Evolutionary conservation across 805 yeast genomes (phyloP).

Genomic region (Zygosaccharomyces lentus): DNA sequence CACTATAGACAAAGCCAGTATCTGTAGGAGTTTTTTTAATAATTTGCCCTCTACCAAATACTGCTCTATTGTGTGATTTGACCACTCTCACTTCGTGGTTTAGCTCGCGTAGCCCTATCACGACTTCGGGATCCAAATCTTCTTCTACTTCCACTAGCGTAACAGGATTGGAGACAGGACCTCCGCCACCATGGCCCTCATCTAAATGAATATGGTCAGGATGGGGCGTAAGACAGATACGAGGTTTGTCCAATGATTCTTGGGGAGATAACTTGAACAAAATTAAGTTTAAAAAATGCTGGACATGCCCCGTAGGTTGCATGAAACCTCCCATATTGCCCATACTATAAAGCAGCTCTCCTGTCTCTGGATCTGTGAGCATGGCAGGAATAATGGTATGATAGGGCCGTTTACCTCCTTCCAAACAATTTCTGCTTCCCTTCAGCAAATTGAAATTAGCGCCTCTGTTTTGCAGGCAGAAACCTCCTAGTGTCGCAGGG

Average conservation of each 20-base stretch:
- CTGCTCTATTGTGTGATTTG: slow-evolving; percentile 40
- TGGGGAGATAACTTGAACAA: slow-evolving; percentile 66
- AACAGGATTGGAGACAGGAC: slow-evolving; percentile 56
- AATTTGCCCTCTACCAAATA: slow-evolving; percentile 71
- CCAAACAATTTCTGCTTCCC: slow-evolving; percentile 55
- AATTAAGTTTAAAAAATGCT: slow-evolving; percentile 62
- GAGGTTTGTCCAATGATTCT: slow-evolving; percentile 69
- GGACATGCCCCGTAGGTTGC: slow-evolving; percentile 84
- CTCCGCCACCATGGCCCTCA: slow-evolving; percentile 55
- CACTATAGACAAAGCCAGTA: slow-evolving; percentile 51
- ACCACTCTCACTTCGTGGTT: slow-evolving; percentile 56
- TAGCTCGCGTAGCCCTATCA: slow-evolving; percentile 42
- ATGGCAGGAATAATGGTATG: slow-evolving; percentile 83
- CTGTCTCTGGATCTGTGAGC: slow-evolving; percentile 45
- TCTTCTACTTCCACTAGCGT: slow-evolving; percentile 63
- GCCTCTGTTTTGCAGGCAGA: slow-evolving; percentile 72
- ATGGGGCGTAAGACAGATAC: slow-evolving; percentile 60
- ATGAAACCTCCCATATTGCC: slow-evolving; percentile 87
- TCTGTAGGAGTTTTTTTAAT: slow-evolving; percentile 45
- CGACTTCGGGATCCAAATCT: slow-evolving; percentile 48
- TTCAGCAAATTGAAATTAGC: slow-evolving; percentile 63
- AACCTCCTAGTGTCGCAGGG: slow-evolving; percentile 51
- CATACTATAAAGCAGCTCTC: slow-evolving; percentile 56
- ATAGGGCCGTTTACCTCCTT: slow-evolving; percentile 68
- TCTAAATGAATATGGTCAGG: slow-evolving; percentile 42